These are phyloP conservation scores for Cryphonectria nitschkei DNA, from an alignment of 2,329 filamentous ascomycete species.

Conservation along the genomic window DNA sequence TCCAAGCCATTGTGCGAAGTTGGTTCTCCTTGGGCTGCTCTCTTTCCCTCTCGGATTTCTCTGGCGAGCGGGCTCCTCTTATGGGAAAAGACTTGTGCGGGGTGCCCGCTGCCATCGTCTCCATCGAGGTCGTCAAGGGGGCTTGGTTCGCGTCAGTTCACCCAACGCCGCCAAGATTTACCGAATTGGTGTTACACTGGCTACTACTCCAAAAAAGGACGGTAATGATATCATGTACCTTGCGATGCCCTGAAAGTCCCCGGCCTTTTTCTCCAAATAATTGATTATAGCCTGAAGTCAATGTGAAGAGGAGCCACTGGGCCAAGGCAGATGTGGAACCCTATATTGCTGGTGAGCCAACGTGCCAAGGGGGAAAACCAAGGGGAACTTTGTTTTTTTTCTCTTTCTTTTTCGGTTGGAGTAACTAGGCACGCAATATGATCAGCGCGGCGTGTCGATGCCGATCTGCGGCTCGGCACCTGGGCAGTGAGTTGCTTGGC, in stretches of 20 bases:
- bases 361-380: too few relatives aligned
- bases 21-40: slow-evolving; percentile 5
- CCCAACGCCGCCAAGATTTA: not conserved
- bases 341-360: not conserved
- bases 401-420: not conserved
- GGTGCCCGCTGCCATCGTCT: slow-evolving; percentile 5
- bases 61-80: not conserved
- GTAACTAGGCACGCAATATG: not conserved
- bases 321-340: not conserved
- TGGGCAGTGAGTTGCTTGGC: not conserved
- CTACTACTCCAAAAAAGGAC: not conserved
- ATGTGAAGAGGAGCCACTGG: slow-evolving; percentile 1
- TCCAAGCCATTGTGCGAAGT: slow-evolving; percentile 27
- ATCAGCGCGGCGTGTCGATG: not conserved
- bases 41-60: not conserved
- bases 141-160: not conserved
- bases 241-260: not conserved
- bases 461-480: slow-evolving; percentile 1
- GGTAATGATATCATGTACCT: slow-evolving; percentile 4
- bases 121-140: too few relatives aligned
- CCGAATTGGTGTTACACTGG: not conserved
- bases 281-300: slow-evolving; percentile 3
- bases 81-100: not conserved
- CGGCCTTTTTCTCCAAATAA: not conserved
- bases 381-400: not conserved